phyloP scores from a whole-genome alignment of 2,329 filamentous ascomycete species.

The Epicoccum sorghinum region DNA sequence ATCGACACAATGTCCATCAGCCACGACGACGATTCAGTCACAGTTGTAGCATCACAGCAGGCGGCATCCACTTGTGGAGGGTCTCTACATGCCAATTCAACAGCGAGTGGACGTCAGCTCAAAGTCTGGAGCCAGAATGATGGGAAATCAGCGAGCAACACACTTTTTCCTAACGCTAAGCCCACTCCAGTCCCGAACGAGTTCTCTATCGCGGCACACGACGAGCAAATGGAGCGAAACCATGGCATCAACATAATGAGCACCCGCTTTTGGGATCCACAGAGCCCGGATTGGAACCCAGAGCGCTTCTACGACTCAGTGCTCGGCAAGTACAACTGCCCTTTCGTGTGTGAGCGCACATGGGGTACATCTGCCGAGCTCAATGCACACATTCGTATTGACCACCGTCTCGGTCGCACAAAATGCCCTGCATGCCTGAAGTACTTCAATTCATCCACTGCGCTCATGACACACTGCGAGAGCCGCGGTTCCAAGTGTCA shows the following conservation, averaged over 20 bases:
- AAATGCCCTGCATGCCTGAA: constrained; percentile 51
- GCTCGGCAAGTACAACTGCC: constrained; percentile 60
- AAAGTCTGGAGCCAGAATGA: constrained; percentile 33
- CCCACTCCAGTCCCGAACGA: constrained; percentile 34
- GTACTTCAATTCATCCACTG: constrained; percentile 46
- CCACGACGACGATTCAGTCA: constrained; percentile 16
- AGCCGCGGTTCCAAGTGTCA: constrained; percentile 35
- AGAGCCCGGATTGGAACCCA: constrained; percentile 55
- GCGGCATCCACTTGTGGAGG: background rate
- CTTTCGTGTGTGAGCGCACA: constrained; percentile 57
- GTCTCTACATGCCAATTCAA: constrained; percentile 1
- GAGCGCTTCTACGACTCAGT: constrained; percentile 55
- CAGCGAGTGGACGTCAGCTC: constrained; percentile 14
- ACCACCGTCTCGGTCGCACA: constrained; percentile 44
- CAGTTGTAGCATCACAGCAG: constrained; percentile 12
- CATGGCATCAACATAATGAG: constrained; percentile 48
- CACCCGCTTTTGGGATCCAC: constrained; percentile 57
- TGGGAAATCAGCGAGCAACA: constrained; percentile 28
- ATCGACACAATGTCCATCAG: constrained; percentile 26
- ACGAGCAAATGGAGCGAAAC: constrained; percentile 32
- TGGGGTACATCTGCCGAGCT: constrained; percentile 40
- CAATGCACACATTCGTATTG: constrained; percentile 43
- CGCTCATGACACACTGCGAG: constrained; percentile 52
- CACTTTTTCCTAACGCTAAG: constrained; percentile 47
- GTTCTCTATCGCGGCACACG: constrained; percentile 37